Conservation (phyloP, 352 stramenopile species). For the Globisporangium orthogonon region DNA sequence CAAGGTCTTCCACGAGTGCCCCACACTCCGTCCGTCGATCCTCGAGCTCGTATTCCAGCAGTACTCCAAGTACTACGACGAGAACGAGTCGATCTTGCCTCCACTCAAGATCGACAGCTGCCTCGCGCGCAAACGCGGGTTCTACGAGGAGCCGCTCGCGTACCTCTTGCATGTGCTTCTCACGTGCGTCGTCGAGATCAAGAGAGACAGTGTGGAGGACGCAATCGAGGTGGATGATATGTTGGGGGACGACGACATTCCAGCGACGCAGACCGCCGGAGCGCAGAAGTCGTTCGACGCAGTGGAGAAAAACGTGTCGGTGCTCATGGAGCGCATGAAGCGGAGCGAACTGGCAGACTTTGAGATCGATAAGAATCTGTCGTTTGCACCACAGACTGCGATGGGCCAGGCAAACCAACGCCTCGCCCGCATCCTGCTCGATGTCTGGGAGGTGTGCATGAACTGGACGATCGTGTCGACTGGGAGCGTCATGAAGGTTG, state of each 20-base stretch:
- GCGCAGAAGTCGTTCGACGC: conserved; percentile 15
- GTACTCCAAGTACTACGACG: conserved; percentile 37
- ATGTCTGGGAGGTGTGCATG: conserved; percentile 32
- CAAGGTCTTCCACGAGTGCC: conserved; percentile 36
- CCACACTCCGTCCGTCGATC: conserved; percentile 30
- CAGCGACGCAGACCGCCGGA: conserved; percentile 26
- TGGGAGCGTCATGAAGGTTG: background rate
- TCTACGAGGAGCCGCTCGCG: conserved; percentile 38
- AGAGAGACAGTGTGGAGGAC: conserved; percentile 4
- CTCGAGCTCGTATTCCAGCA: conserved; percentile 40
- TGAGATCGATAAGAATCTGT: conserved; percentile 39
- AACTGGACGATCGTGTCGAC: conserved; percentile 23
- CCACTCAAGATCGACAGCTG: conserved; percentile 42
- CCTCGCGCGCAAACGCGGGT: conserved; percentile 17
- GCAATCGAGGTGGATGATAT: conserved; percentile 22
- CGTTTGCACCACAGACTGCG: conserved; percentile 20
- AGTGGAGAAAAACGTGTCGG: conserved; percentile 19
- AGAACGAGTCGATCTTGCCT: conserved; percentile 35
- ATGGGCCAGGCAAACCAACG: conserved; percentile 27
- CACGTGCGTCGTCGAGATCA: conserved; percentile 22
- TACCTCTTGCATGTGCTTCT: conserved; percentile 34
- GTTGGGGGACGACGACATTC: conserved; percentile 24
- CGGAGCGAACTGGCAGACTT: conserved; percentile 38
- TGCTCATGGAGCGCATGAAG: conserved; percentile 42
- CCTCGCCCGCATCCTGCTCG: conserved; percentile 20